phyloP scores from a whole-genome alignment of 2,329 filamentous ascomycete species.

The Verticillium dahliae region DNA sequence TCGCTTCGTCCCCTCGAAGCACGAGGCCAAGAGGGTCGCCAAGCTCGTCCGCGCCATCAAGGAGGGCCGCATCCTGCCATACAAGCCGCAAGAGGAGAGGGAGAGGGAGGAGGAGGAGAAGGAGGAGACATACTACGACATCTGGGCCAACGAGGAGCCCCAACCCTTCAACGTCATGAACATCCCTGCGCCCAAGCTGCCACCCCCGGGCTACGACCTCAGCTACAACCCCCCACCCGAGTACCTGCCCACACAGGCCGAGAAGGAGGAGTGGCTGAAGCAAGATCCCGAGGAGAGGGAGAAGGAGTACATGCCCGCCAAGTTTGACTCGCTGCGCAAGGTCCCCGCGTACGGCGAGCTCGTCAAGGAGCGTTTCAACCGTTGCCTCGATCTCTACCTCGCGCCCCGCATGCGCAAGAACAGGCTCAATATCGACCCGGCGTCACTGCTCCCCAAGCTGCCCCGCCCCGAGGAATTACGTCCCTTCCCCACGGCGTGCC shows the following conservation, averaged over 20 bases:
- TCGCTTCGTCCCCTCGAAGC: slow-evolving; percentile 91
- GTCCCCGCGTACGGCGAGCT: slow-evolving; percentile 86
- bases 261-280: slow-evolving; percentile 79
- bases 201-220: slow-evolving; percentile 85
- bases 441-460: slow-evolving; percentile 84
- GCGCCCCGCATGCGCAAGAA: slow-evolving; percentile 88
- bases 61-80: slow-evolving; percentile 89
- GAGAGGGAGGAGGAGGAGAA: slow-evolving; percentile 48
- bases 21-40: slow-evolving; percentile 93
- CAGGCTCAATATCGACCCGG: slow-evolving; percentile 93
- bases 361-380: slow-evolving; percentile 92
- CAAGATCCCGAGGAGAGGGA: slow-evolving; percentile 86
- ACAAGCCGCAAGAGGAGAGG: slow-evolving; percentile 64
- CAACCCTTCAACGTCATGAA: slow-evolving; percentile 86
- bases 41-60: slow-evolving; percentile 95
- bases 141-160: slow-evolving; percentile 90
- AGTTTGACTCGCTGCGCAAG: slow-evolving; percentile 77
- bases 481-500: slow-evolving; percentile 87
- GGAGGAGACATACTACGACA: slow-evolving; percentile 70
- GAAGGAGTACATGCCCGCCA: slow-evolving; percentile 77
- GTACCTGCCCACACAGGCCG: slow-evolving; percentile 81
- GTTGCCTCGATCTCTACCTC: slow-evolving; percentile 91
- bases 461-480: slow-evolving; percentile 89
- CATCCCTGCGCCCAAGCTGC: slow-evolving; percentile 85
- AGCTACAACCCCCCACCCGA: slow-evolving; percentile 95